These are phyloP conservation scores for Dispira parvispora DNA, from an alignment of 192 early-diverging fungal genomes.

Conservation along the genomic window DNA sequence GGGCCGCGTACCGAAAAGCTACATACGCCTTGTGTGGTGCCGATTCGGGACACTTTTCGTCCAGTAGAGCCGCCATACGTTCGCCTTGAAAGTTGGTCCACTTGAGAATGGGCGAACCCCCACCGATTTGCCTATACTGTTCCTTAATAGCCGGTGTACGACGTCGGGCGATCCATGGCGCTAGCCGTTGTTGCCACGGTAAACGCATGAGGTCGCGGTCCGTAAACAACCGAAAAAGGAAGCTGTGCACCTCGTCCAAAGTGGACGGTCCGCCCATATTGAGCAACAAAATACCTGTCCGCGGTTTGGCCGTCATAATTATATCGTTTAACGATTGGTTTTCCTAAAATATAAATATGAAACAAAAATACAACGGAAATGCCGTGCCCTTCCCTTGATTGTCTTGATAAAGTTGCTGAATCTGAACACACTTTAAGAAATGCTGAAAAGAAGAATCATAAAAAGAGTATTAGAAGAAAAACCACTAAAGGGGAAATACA, in stretches of 20 bases:
- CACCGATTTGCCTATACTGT: conserved; percentile 86
- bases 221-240: conserved; percentile 68
- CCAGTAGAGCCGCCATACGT: conserved; percentile 55
- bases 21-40: conserved; percentile 83
- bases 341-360: no score
- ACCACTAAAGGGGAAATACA: no score
- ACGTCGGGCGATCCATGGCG: conserved; percentile 61
- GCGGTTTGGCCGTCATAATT: no score
- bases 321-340: no score
- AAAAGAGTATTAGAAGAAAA: no score
- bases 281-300: conserved; percentile 73
- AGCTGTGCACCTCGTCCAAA: conserved; percentile 57
- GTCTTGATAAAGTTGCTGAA: no score
- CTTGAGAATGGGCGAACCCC: conserved; percentile 78
- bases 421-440: no score
- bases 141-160: conserved; percentile 72
- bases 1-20: conserved; percentile 81
- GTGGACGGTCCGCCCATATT: conserved; percentile 86
- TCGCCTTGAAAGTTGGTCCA: conserved; percentile 83
- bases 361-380: no score
- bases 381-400: no score
- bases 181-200: conserved; percentile 55
- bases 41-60: conserved; percentile 53
- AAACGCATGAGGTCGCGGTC: conserved; percentile 88
- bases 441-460: no score